Percentiles rank a stretch among this genome's conserved stretches.
Conservation (phyloP, 139 green algal species). For the Volvox reticuliferus region DNA sequence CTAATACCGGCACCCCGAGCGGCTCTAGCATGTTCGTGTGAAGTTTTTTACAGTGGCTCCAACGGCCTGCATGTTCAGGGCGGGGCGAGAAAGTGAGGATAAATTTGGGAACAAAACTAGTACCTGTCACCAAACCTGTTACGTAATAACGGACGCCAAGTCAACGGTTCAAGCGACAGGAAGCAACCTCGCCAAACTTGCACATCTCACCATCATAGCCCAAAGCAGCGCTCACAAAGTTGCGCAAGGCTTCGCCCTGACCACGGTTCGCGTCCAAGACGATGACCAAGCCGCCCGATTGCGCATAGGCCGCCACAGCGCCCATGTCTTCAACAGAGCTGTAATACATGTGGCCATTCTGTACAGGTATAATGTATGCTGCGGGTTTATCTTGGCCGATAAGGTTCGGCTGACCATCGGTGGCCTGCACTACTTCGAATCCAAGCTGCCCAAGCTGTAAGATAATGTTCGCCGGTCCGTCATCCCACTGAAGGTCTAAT, state of each 20-base stretch:
- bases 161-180: no score
- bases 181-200: not conserved
- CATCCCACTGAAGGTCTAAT: not conserved
- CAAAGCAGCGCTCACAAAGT: not conserved
- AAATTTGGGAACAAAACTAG: not conserved
- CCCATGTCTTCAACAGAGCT: conserved; percentile 17
- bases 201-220: conserved; percentile 2
- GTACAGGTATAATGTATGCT: conserved; percentile 3
- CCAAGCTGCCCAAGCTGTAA: conserved; percentile 6
- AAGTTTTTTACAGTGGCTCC: not conserved
- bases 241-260: not conserved
- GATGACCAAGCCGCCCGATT: conserved; percentile 8
- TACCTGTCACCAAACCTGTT: no score
- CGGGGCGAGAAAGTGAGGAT: not conserved
- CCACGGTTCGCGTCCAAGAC: not conserved
- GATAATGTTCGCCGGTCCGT: not conserved
- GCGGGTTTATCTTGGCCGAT: not conserved
- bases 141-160: not conserved
- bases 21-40: not conserved
- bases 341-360: conserved; percentile 13
- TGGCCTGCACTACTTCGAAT: not conserved
- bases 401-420: not conserved
- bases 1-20: not conserved
- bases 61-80: not conserved
- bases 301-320: not conserved